Evolutionary conservation across 257 asterid species (phyloP).

Genomic region (Sherardia arvensis): DNA sequence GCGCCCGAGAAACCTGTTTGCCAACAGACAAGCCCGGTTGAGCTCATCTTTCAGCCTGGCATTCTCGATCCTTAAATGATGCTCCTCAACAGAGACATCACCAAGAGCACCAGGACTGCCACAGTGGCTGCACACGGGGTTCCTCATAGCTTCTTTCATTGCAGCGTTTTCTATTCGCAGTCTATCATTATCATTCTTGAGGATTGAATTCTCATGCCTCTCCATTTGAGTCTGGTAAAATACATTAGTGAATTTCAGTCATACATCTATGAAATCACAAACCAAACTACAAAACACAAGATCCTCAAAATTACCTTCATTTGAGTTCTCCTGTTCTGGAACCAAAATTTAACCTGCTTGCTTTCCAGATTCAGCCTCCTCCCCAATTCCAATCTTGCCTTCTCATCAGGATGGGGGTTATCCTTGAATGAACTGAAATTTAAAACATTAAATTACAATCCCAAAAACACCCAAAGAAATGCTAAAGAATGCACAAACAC

Average conservation of each 20-base stretch:
- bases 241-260: background rate
- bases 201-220: constrained; percentile 63
- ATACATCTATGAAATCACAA: background rate
- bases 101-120: constrained; percentile 63
- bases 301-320: constrained; percentile 52
- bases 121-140: constrained; percentile 56
- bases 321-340: constrained; percentile 86
- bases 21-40: constrained; percentile 33
- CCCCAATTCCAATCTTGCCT: constrained; percentile 63
- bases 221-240: constrained; percentile 60
- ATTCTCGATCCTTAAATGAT: constrained; percentile 65
- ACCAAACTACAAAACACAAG: background rate
- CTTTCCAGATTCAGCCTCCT: constrained; percentile 50
- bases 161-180: constrained; percentile 66
- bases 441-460: background rate
- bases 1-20: constrained; percentile 48
- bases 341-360: constrained; percentile 86
- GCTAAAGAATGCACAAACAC: background rate
- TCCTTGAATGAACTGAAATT: constrained; percentile 63
- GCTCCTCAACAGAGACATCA: constrained; percentile 46
- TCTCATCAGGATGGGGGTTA: constrained; percentile 90
- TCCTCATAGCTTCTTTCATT: constrained; percentile 61
- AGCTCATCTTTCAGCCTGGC: constrained; percentile 63
- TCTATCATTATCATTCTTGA: constrained; percentile 69
- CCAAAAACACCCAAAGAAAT: background rate